These are phyloP conservation scores for Amphicarpaea edgeworthii DNA, from an alignment of 306 rosid species.

Conservation along the genomic window DNA sequence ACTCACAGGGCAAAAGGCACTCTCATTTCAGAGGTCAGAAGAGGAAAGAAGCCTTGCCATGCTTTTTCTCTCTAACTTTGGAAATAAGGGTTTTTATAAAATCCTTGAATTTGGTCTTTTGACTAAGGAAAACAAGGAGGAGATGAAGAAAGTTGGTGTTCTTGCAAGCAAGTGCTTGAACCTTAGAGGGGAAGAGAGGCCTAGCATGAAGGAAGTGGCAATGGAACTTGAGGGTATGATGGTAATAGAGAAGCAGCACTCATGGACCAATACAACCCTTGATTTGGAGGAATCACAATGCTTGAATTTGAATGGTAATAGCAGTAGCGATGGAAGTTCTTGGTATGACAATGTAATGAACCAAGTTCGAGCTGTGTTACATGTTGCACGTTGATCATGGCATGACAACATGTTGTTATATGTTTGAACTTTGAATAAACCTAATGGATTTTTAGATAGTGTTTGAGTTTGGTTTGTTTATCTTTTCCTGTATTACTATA, in stretches of 20 bases:
- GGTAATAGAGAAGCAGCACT: background rate
- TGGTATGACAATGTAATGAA: background rate
- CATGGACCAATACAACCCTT: background rate
- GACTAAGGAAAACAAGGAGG: conserved; percentile 29
- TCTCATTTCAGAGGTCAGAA: conserved; percentile 34
- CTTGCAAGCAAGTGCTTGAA: conserved; percentile 49
- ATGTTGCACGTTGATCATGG: background rate
- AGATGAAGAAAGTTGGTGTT: conserved; percentile 39
- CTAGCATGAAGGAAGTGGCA: conserved; percentile 52
- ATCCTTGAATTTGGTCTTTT: conserved; percentile 38
- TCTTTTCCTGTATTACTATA: background rate
- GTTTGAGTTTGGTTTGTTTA: background rate
- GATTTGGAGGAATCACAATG: background rate
- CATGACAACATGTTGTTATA: background rate
- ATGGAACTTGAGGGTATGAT: conserved; percentile 48
- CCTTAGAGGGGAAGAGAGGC: conserved; percentile 44
- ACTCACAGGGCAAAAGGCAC: conserved; percentile 43
- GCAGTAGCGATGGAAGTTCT: background rate
- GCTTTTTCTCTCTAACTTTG: conserved; percentile 26
- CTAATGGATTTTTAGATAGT: background rate
- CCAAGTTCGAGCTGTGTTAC: background rate
- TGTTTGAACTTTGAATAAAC: background rate
- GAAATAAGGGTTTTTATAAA: conserved; percentile 32
- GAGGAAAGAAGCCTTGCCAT: background rate
- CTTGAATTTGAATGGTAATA: background rate